Conservation (phyloP, 306 rosid species). For the Cucurbita pepo region DNA sequence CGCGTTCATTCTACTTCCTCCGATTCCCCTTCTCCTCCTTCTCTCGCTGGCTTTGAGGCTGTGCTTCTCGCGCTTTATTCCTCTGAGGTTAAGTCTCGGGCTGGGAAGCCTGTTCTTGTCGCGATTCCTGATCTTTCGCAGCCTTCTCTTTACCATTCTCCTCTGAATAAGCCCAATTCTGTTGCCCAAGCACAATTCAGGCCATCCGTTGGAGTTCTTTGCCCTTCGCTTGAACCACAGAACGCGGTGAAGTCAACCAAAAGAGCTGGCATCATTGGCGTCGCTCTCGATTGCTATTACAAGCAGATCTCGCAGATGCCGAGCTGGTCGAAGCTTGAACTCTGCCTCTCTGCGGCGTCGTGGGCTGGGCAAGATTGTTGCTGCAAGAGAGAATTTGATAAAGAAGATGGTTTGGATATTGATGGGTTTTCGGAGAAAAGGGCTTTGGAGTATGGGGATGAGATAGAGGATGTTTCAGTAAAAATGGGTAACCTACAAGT, state of each 20-base stretch:
- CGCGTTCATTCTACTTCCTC: slow-evolving; percentile 46
- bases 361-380: slow-evolving; percentile 88
- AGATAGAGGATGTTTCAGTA: slow-evolving; percentile 24
- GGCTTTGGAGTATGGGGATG: slow-evolving; percentile 12
- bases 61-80: slow-evolving; percentile 78
- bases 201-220: slow-evolving; percentile 44
- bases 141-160: slow-evolving; percentile 77
- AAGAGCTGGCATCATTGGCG: slow-evolving; percentile 71
- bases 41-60: slow-evolving; percentile 90
- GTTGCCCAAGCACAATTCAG: slow-evolving; percentile 1
- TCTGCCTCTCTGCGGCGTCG: slow-evolving; percentile 43
- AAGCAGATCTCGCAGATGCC: slow-evolving; percentile 98
- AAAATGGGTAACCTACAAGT: slow-evolving; percentile 31
- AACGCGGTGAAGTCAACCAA: slow-evolving; percentile 77
- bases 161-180: slow-evolving; percentile 16
- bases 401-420: not conserved
- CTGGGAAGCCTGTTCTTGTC: slow-evolving; percentile 65
- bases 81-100: slow-evolving; percentile 60
- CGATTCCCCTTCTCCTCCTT: slow-evolving; percentile 36
- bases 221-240: slow-evolving; percentile 70
- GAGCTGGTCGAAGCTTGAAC: slow-evolving; percentile 75
- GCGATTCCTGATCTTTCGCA: slow-evolving; percentile 75
- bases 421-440: slow-evolving; percentile 18
- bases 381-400: slow-evolving; percentile 39
- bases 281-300: slow-evolving; percentile 60